Base-by-base conservation (phyloP, 306 rosid genomes). In the Gillenia trifoliata region DNA sequence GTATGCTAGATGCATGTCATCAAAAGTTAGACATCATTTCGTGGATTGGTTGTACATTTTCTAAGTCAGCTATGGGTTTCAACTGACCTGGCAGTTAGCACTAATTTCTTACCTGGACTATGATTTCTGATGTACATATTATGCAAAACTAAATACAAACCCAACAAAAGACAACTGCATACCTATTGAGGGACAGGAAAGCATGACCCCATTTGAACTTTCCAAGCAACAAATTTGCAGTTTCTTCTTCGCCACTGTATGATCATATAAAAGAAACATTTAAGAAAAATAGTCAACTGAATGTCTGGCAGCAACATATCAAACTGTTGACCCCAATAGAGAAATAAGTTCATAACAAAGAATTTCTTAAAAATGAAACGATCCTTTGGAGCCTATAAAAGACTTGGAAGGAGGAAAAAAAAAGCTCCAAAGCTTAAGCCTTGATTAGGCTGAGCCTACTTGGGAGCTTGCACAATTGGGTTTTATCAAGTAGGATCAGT, bases 181-280 rank as follows among this genome's bases (percentile, higher is more conserved):
- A 92, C 99, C 92, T 79, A 74, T 94, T 94, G 74, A 94, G 86
- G 38, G 98, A 91, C 75, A 81, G 74, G 84, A 91, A 94, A 64
- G 93, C 90, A 59, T 94, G 98, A 79, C 98, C 98, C 98, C 98
- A 94, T 77, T 94, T 94, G 88, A 94, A 94, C 88, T 94, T 94
- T 75, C 84, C 87, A 71, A 94, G 97, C 88, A 94, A 78, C 70
- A 83, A 82, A 55, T 88, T 77, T 86, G 95, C 99, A 16, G 97
- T 91, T 83, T 94, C 97, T 77, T 90, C 88, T 78, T 94, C 96
- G 67, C 99, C 99, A 66, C 99, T 91, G 90, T 75, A 75, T 83
- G 75, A 74, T 64, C 68, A 74, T 40, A 77, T 38, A 23, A 76
- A 49, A 64, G 60, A 45, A 56, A 22, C 40, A 26, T 22, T 50